A percentile compares a stretch with the other conserved stretches of the same genome.
phyloP scores from a whole-genome alignment of 2,329 filamentous ascomycete species.

The Nemania abortiva region DNA sequence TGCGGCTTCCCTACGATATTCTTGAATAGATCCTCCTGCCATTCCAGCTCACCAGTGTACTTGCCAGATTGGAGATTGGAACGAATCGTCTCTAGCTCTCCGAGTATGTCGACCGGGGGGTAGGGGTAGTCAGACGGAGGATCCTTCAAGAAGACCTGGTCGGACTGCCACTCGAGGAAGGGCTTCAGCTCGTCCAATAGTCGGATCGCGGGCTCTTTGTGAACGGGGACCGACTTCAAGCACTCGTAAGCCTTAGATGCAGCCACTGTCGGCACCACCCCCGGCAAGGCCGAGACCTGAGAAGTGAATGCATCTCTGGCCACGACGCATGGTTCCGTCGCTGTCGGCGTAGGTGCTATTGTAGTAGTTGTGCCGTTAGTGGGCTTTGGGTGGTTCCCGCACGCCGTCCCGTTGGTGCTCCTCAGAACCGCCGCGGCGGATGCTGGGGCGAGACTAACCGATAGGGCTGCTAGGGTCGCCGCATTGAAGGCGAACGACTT shows the following conservation, averaged over 20 bases:
- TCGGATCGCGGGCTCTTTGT: constrained; percentile 33
- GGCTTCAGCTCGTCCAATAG: constrained; percentile 32
- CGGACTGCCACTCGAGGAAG: constrained; percentile 37
- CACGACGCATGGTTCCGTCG: constrained; percentile 30
- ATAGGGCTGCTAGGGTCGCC: constrained; percentile 14
- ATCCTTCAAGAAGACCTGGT: constrained; percentile 31
- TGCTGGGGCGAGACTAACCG: constrained; percentile 11
- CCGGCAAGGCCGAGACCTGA: constrained; percentile 19
- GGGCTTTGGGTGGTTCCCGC: constrained; percentile 12
- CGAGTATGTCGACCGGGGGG: constrained; percentile 27
- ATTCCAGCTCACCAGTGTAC: constrained; percentile 30
- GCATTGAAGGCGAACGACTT: constrained; percentile 20
- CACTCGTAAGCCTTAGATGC: constrained; percentile 32
- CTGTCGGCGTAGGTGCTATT: constrained; percentile 23
- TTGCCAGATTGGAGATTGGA: constrained; percentile 25
- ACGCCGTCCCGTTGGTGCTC: constrained; percentile 17
- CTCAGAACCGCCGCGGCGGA: constrained; percentile 12
- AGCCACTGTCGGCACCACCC: constrained; percentile 28
- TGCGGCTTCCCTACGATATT: constrained; percentile 30
- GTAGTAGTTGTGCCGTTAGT: constrained; percentile 21
- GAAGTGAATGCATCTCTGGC: constrained; percentile 32
- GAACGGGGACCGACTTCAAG: constrained; percentile 30
- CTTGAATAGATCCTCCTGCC: constrained; percentile 32
- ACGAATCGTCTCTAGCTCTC: constrained; percentile 28
- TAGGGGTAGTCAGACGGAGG: constrained; percentile 35